Percentiles rank a stretch among this genome's conserved stretches.
These are phyloP conservation scores for Rauvolfia tetraphylla DNA, from an alignment of 257 asterid species.

Conservation along the genomic window DNA sequence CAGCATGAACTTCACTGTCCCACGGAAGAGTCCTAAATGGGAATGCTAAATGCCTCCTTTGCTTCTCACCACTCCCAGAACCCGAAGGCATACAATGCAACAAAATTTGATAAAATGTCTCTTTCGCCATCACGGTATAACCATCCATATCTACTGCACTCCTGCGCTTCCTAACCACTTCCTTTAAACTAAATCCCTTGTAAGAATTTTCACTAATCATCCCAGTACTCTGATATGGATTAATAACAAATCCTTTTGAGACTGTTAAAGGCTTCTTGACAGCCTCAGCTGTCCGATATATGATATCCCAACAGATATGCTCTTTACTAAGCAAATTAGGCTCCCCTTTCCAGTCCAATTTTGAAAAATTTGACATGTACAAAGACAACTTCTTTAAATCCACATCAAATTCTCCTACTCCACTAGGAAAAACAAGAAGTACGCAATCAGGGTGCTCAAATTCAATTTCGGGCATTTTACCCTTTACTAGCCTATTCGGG, in stretches of 20 bases:
- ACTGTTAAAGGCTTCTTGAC: conserved; percentile 45
- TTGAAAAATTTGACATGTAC: conserved; percentile 31
- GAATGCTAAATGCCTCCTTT: conserved; percentile 55
- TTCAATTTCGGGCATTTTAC: conserved; percentile 76
- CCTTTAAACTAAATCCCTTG: conserved; percentile 50
- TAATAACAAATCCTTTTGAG: conserved; percentile 26
- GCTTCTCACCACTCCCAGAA: conserved; percentile 38
- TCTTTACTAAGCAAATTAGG: conserved; percentile 84
- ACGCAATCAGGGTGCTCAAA: conserved; percentile 92
- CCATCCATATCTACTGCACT: conserved; percentile 99
- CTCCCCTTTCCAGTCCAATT: conserved; percentile 73
- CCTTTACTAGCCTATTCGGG: conserved; percentile 65
- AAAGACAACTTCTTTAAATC: conserved; percentile 53
- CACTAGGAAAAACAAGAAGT: conserved; percentile 65
- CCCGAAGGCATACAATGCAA: conserved; percentile 87
- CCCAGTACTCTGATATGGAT: conserved; percentile 45
- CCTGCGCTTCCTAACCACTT: conserved; percentile 76
- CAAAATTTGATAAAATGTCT: conserved; percentile 76
- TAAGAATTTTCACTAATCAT: conserved; percentile 47
- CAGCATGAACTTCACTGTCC: conserved; percentile 75
- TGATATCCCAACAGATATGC: conserved; percentile 83
- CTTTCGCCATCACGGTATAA: conserved; percentile 47
- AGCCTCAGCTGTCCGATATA: conserved; percentile 76
- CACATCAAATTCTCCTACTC: conserved; percentile 40
- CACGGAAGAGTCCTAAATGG: conserved; percentile 80